Conservation (phyloP, 176 grass and related monocot species). For the Aegilops bicornis region DNA sequence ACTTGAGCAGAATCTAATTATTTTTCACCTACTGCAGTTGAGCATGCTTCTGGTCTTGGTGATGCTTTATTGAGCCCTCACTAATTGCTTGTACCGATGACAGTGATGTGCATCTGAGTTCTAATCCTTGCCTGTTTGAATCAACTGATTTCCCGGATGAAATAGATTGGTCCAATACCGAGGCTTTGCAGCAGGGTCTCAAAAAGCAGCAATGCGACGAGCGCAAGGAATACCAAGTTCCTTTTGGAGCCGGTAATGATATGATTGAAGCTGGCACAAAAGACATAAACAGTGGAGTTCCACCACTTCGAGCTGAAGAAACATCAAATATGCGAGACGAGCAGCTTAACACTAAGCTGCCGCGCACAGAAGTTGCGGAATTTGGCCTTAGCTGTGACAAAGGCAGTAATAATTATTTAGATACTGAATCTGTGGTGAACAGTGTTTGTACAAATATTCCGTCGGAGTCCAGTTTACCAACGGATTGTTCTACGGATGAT, state of each 20-base stretch:
- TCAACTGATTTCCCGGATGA: constrained; percentile 3
- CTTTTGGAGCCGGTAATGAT: neutral
- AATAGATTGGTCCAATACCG: neutral
- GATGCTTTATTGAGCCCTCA: constrained; percentile 3
- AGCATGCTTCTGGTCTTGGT: neutral
- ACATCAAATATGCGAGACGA: constrained; percentile 8
- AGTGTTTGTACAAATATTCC: neutral
- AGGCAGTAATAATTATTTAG: neutral
- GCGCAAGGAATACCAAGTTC: neutral
- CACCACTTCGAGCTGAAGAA: neutral
- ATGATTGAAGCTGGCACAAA: neutral
- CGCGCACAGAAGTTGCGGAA: too few relatives aligned
- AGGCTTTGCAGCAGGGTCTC: neutral
- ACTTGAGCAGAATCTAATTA: neutral
- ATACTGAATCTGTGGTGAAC: neutral
- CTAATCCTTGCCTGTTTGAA: neutral
- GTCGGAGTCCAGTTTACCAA: neutral
- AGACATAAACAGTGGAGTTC: neutral
- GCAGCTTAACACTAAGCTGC: too few relatives aligned
- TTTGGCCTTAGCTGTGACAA: neutral
- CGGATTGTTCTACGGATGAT: neutral
- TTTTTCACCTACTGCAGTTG: constrained; percentile 16
- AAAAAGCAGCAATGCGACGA: neutral
- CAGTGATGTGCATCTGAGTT: neutral
- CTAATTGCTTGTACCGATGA: neutral